Conservation (phyloP, 2,329 filamentous ascomycete genomes). For the Fusarium heterosporum region DNA sequence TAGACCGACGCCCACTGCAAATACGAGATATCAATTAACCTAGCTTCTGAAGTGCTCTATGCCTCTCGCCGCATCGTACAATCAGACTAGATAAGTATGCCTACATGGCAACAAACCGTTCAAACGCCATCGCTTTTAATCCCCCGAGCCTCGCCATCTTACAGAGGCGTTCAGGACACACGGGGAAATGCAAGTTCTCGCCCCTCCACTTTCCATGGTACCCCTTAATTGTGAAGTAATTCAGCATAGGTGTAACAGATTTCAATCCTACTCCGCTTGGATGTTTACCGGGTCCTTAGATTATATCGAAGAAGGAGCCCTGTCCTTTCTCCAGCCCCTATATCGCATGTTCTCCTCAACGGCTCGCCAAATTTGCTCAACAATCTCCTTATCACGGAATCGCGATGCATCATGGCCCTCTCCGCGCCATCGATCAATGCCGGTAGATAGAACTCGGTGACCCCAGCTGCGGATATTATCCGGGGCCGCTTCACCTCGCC, state of each 20-base stretch:
- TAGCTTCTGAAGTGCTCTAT: constrained; percentile 19
- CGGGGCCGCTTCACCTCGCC: constrained; percentile 85
- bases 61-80: constrained; percentile 14
- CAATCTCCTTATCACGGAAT: constrained; percentile 92
- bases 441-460: constrained; percentile 80
- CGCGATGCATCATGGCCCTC: constrained; percentile 66
- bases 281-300: neutral
- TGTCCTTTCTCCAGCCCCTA: constrained; percentile 84
- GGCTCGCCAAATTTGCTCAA: constrained; percentile 90
- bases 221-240: constrained; percentile 12
- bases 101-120: constrained; percentile 44
- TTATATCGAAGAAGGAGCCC: constrained; percentile 67
- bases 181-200: constrained; percentile 21
- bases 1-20: neutral
- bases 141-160: constrained; percentile 30
- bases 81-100: constrained; percentile 24
- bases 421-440: constrained; percentile 84
- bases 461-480: constrained; percentile 86
- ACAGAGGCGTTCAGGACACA: constrained; percentile 32
- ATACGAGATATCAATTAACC: constrained; percentile 31
- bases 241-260: neutral
- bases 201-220: constrained; percentile 9
- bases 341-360: constrained; percentile 89
- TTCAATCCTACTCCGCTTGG: constrained; percentile 13
- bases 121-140: constrained; percentile 49